Evolutionary conservation across 1,139 yeast genomes (phyloP).

Genomic region (Taphrina flavorubra): DNA sequence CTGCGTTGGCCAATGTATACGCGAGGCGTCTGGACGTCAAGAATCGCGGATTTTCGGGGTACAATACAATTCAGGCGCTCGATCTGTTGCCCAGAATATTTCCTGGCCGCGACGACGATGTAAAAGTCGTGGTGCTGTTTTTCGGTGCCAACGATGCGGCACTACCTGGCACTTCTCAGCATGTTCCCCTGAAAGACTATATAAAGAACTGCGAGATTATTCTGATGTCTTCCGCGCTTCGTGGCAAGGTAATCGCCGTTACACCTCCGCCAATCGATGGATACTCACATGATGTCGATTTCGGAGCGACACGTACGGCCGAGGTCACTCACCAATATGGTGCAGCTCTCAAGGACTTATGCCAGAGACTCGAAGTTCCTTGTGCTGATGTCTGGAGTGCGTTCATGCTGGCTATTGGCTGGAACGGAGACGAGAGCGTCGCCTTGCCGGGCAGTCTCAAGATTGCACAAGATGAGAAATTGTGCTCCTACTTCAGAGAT

Average conservation of each 20-base stretch:
- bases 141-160: constrained; percentile 81
- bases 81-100: constrained; percentile 28
- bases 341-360: constrained; percentile 58
- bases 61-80: constrained; percentile 30
- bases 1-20: constrained; percentile 31
- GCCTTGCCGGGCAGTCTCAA: constrained; percentile 41
- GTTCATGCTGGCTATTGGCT: constrained; percentile 51
- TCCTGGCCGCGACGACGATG: constrained; percentile 39
- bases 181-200: constrained; percentile 29
- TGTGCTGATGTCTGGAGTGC: constrained; percentile 61
- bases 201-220: constrained; percentile 2
- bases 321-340: constrained; percentile 58
- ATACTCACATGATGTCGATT: constrained; percentile 47
- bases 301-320: constrained; percentile 50
- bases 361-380: constrained; percentile 57
- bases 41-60: constrained; percentile 40
- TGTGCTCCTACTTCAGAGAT: constrained; percentile 54
- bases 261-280: constrained; percentile 71
- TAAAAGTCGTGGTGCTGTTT: constrained; percentile 62
- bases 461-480: constrained; percentile 13
- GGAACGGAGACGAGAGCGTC: constrained; percentile 34
- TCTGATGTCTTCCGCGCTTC: constrained; percentile 1
- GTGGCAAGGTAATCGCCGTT: constrained; percentile 57
- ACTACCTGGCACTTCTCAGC: constrained; percentile 33
- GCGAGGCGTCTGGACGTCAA: constrained; percentile 30